Evolutionary conservation across 1,284 basidiomycete species (phyloP).

Genomic region (Volvariella volvacea): DNA sequence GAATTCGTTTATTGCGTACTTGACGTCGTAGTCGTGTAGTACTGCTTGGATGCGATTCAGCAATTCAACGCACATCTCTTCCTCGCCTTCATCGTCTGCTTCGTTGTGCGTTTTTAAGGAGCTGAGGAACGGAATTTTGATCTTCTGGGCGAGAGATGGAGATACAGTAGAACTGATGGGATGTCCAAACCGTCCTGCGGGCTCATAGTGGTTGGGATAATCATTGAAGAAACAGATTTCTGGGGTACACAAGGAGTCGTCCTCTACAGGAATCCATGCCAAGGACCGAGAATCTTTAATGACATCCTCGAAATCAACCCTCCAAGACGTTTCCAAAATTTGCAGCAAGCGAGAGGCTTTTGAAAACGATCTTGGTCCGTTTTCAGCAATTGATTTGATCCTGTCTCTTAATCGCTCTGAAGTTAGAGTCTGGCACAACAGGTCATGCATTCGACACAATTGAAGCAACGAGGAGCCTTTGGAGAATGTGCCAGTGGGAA

Average conservation of each 20-base stretch:
- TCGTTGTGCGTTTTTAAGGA: neutral
- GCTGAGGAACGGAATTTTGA: slow-evolving; percentile 1
- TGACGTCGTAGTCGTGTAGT: slow-evolving; percentile 26
- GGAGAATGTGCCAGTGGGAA: neutral
- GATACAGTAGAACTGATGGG: neutral
- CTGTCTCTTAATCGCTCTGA: neutral
- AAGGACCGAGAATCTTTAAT: neutral
- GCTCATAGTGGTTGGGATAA: neutral
- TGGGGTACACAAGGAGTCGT: neutral
- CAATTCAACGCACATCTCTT: neutral
- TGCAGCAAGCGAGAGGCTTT: neutral
- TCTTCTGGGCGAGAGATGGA: neutral
- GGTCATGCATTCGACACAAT: neutral
- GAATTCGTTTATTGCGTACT: slow-evolving; percentile 38
- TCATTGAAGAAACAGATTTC: neutral
- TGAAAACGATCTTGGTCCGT: neutral
- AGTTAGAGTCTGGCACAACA: neutral
- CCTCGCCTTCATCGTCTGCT: neutral
- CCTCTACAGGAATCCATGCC: neutral
- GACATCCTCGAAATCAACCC: neutral
- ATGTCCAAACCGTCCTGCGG: neutral
- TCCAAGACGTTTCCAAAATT: neutral
- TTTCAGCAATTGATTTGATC: neutral
- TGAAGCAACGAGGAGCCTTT: neutral
- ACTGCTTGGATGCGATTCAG: neutral